Evolutionary conservation across 2,329 filamentous ascomycete genomes (phyloP).

Genomic region (Dothiorella sarmentorum): DNA sequence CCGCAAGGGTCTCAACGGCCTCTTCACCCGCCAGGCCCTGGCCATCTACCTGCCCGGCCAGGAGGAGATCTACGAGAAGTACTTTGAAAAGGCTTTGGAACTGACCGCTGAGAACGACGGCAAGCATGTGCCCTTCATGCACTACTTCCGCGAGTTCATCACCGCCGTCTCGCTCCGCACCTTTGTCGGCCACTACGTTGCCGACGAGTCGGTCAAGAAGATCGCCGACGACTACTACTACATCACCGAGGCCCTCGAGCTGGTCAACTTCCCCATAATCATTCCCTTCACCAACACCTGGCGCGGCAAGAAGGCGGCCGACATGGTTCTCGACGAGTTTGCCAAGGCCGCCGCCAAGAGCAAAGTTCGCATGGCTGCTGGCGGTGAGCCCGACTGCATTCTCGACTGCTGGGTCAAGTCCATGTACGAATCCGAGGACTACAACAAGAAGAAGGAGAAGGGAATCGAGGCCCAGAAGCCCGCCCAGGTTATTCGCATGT

Average conservation of each 20-base stretch:
- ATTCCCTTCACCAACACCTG: conserved; percentile 92
- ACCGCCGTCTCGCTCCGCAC: conserved; percentile 92
- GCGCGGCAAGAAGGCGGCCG: conserved; percentile 94
- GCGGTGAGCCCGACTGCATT: conserved; percentile 83
- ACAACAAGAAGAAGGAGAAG: conserved; percentile 72
- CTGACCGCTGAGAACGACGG: conserved; percentile 67
- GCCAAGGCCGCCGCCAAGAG: conserved; percentile 88
- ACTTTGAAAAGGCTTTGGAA: conserved; percentile 75
- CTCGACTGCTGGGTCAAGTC: conserved; percentile 91
- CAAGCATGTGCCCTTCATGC: conserved; percentile 83
- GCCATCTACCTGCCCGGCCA: conserved; percentile 86
- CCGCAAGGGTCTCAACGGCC: conserved; percentile 89
- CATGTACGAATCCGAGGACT: conserved; percentile 81
- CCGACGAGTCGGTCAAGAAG: conserved; percentile 84
- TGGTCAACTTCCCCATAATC: conserved; percentile 98
- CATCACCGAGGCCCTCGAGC: conserved; percentile 90
- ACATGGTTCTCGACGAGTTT: conserved; percentile 88
- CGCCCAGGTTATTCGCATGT: conserved; percentile 74
- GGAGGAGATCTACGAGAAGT: conserved; percentile 85
- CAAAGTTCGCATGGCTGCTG: conserved; percentile 86
- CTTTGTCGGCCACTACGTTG: conserved; percentile 96
- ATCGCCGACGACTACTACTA: conserved; percentile 96
- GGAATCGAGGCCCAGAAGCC: conserved; percentile 77
- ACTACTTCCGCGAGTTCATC: conserved; percentile 89
- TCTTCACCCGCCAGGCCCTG: conserved; percentile 90